phyloP scores from a whole-genome alignment of 169 alveolate species.

The Plasmodium billcollinsi region DNA sequence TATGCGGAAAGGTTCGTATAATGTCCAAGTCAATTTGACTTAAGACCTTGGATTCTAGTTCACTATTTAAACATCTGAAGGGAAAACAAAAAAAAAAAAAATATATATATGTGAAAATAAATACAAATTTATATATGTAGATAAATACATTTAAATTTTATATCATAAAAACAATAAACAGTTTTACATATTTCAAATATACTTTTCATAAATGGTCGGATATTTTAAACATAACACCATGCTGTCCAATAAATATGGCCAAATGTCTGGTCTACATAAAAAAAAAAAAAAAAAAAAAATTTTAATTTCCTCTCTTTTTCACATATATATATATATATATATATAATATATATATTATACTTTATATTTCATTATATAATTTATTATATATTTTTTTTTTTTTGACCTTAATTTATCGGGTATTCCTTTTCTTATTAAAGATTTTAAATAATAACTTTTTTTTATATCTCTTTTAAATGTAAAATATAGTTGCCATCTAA shows the following conservation, averaged over 20 bases:
- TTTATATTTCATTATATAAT: not conserved
- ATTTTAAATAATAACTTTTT: conserved; percentile 74
- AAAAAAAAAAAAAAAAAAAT: conserved; percentile 1
- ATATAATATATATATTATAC: too few relatives aligned
- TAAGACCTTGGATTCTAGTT: conserved; percentile 81
- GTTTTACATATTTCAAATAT: not conserved
- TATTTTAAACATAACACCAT: conserved; percentile 53
- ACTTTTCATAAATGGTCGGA: conserved; percentile 75
- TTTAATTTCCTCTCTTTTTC: not conserved
- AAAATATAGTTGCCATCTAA: conserved; percentile 60
- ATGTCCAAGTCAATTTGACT: conserved; percentile 90
- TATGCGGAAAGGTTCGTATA: conserved; percentile 88
- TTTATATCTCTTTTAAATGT: conserved; percentile 64
- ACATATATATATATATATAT: too few relatives aligned
- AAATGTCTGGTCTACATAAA: conserved; percentile 41
- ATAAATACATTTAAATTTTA: not conserved
- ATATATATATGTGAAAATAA: not conserved
- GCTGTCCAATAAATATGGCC: conserved; percentile 75
- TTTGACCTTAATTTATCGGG: conserved; percentile 85
- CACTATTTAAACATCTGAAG: conserved; percentile 73
- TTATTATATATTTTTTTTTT: not conserved
- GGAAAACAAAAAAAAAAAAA: not conserved
- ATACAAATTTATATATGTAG: too few relatives aligned
- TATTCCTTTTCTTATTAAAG: conserved; percentile 84
- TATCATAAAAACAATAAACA: too few relatives aligned